phyloP scores from a whole-genome alignment of 345 rosid genomes.

The Hibiscus trionum region DNA sequence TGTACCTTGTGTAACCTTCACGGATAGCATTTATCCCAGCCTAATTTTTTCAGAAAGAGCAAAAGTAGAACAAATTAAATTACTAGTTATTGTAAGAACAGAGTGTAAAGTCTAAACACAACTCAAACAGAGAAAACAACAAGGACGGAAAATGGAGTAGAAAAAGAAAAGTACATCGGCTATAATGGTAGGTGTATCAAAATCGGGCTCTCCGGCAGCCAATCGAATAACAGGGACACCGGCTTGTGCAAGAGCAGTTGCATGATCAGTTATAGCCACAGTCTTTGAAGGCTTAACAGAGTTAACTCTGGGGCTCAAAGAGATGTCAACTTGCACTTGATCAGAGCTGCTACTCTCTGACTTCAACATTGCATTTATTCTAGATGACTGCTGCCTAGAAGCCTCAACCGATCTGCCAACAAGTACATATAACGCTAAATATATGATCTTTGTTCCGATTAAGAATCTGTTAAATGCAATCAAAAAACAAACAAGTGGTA shows the following conservation, averaged over 20 bases:
- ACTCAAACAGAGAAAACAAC: neutral
- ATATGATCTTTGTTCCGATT: no score
- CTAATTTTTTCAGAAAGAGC: slow-evolving; percentile 24
- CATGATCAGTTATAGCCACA: slow-evolving; percentile 84
- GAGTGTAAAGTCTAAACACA: neutral
- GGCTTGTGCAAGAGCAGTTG: slow-evolving; percentile 81
- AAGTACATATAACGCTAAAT: neutral
- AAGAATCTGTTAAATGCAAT: no score
- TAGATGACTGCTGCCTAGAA: slow-evolving; percentile 22
- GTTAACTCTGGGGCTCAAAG: slow-evolving; percentile 80
- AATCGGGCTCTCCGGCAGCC: slow-evolving; percentile 99
- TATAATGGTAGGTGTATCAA: slow-evolving; percentile 69
- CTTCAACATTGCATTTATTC: slow-evolving; percentile 36
- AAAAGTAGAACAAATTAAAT: neutral
- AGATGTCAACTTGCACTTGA: slow-evolving; percentile 46
- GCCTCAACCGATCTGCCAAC: slow-evolving; percentile 30
- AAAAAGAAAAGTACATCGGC: slow-evolving; percentile 49
- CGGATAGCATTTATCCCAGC: slow-evolving; percentile 89
- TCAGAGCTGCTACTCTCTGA: slow-evolving; percentile 25
- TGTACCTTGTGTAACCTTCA: slow-evolving; percentile 81
- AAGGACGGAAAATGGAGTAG: neutral
- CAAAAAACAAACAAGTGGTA: no score
- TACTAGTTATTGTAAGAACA: neutral
- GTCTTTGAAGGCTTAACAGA: slow-evolving; percentile 89
- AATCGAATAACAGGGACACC: slow-evolving; percentile 82